Conservation (phyloP, 176 grass and related monocot species). For the Elymus sibiricus region DNA sequence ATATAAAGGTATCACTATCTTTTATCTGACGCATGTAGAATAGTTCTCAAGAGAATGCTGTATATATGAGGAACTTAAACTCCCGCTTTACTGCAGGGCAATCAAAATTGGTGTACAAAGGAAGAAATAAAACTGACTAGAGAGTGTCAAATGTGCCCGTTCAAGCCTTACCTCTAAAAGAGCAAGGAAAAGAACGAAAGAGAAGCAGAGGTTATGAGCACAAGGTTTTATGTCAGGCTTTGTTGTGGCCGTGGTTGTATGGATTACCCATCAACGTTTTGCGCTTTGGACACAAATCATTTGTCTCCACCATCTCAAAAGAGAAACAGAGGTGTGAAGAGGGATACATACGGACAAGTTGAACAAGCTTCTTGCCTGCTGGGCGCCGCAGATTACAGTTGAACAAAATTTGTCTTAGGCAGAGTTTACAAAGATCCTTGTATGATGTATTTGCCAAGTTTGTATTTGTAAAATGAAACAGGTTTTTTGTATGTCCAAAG, state of each 20-base stretch:
- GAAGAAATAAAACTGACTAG: not conserved
- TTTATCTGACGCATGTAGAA: conserved; percentile 3
- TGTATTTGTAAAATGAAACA: not conserved
- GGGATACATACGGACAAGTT: not conserved
- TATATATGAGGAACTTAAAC: conserved; percentile 12
- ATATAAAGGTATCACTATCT: not conserved
- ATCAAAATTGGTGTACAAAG: not conserved
- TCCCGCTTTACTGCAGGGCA: not conserved
- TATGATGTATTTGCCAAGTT: not conserved
- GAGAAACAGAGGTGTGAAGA: not conserved
- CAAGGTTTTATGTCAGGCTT: not conserved
- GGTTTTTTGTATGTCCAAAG: not conserved
- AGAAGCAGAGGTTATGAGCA: not conserved
- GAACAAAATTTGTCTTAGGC: not conserved
- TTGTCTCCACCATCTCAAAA: not conserved
- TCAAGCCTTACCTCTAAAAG: not conserved
- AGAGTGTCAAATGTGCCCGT: not conserved
- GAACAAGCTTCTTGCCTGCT: not conserved
- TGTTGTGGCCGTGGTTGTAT: not conserved
- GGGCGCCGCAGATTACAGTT: not conserved
- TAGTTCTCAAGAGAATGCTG: not conserved
- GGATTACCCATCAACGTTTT: not conserved
- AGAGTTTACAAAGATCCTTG: not conserved
- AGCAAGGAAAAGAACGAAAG: conserved; percentile 1
- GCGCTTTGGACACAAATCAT: not conserved